Percentiles rank a stretch among this genome's conserved stretches.
Evolutionary conservation across 2,329 filamentous ascomycete genomes (phyloP).

Genomic region (Monilinia polystroma): DNA sequence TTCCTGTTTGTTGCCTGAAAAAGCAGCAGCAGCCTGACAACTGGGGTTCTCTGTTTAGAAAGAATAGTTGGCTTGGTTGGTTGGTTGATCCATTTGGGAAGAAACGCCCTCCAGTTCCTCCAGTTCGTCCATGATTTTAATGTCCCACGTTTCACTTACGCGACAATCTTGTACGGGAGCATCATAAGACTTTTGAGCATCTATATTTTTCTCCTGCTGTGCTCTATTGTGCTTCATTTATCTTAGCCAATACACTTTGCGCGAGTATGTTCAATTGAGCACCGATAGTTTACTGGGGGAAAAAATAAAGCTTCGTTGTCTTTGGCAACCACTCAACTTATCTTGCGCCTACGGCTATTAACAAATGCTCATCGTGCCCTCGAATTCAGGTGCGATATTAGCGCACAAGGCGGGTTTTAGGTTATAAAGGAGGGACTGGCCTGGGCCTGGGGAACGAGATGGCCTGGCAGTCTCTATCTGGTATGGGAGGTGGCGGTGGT

Average conservation of each 20-base stretch:
- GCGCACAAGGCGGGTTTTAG: constrained; percentile 25
- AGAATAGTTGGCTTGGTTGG: constrained; percentile 19
- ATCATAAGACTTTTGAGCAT: constrained; percentile 15
- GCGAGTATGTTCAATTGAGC: constrained; percentile 22
- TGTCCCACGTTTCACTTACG: constrained; percentile 24
- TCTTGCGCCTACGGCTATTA: constrained; percentile 30
- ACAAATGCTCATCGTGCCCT: constrained; percentile 31
- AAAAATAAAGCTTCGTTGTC: constrained; percentile 27
- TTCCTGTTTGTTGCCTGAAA: constrained; percentile 15
- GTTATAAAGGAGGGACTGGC: constrained; percentile 22
- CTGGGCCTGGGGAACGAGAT: constrained; percentile 46
- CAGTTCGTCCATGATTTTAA: constrained; percentile 15
- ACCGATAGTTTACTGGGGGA: constrained; percentile 9
- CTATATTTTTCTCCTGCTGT: background rate
- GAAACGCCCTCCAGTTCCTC: constrained; percentile 15
- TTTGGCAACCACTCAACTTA: constrained; percentile 12
- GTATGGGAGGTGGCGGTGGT: constrained; percentile 40
- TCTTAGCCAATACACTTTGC: constrained; percentile 7
- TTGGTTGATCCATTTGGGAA: constrained; percentile 13
- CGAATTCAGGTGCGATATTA: constrained; percentile 23
- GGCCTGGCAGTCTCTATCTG: constrained; percentile 70
- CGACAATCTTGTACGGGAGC: constrained; percentile 19
- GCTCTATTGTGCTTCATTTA: constrained; percentile 6
- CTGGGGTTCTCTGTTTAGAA: background rate
- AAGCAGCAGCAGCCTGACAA: constrained; percentile 2